A percentile compares a stretch with the other conserved stretches of the same genome.
Evolutionary conservation across 2,329 filamentous ascomycete species (phyloP).

Genomic region (Cladosporium halotolerans): DNA sequence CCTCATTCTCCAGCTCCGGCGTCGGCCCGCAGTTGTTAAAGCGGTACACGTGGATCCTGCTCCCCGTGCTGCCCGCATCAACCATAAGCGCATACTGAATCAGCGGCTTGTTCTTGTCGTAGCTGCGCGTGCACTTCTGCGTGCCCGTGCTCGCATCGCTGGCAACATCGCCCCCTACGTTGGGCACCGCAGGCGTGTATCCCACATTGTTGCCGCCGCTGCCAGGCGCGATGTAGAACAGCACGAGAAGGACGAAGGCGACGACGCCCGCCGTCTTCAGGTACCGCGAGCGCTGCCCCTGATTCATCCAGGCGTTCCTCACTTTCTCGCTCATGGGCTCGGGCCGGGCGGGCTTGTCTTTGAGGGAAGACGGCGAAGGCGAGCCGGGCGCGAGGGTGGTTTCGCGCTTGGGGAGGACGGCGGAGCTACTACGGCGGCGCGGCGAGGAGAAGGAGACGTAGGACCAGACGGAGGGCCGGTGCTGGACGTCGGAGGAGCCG

Average conservation of each 20-base stretch:
- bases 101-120: conserved; percentile 82
- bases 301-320: conserved; percentile 52
- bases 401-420: conserved; percentile 10
- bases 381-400: neutral
- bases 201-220: neutral
- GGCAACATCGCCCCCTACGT: conserved; percentile 35
- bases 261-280: conserved; percentile 58
- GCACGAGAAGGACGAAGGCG: conserved; percentile 51
- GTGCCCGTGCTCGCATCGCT: conserved; percentile 58
- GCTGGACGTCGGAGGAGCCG: conserved; percentile 4
- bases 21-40: conserved; percentile 98
- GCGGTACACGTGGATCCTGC: conserved; percentile 95
- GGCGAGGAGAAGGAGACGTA: conserved; percentile 9
- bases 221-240: conserved; percentile 49
- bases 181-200: neutral
- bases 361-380: neutral
- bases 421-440: conserved; percentile 6
- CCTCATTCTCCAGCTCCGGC: conserved; percentile 88
- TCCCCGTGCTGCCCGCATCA: conserved; percentile 94
- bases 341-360: conserved; percentile 28
- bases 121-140: conserved; percentile 73
- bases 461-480: conserved; percentile 2
- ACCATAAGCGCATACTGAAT: conserved; percentile 99
- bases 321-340: conserved; percentile 29
- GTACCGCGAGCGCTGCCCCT: conserved; percentile 54